Evolutionary conservation across 2,329 filamentous ascomycete genomes (phyloP), one percentile per base, ranked within the genome.

Genomic region (Fusarium sp.): DNA sequence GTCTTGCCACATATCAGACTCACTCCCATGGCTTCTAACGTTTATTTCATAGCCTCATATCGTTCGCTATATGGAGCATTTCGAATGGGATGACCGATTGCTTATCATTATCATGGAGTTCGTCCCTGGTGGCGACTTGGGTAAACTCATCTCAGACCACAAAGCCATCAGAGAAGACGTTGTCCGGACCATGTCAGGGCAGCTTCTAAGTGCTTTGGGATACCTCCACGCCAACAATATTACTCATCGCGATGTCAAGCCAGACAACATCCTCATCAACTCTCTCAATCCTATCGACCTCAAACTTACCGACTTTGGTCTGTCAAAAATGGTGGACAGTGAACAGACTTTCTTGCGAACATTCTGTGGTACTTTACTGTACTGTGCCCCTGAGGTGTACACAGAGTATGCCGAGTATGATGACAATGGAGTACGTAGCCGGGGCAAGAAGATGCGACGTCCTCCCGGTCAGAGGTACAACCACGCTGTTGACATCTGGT

Each of bases 31-130:
- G 16, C 50, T 46, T 27, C 66, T 73, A 48, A 74, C 74, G 56
- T 23, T 21, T 25, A 14, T 28, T 23, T 28, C 23, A 4, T 60
- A 93, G 91, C 88, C 89, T 4, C 95, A 98, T 74, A 94, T 99
- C 73, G 95, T 99, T 43, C 89, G 92, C 69, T 99, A 96, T 76
- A 89, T 97, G 58, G 94, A 97, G 74, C 93, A 96, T 76, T 88
- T 96, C 71, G 94, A 97, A 70, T 90, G 92, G 83, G 88, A 90
- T 46, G 86, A 92, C 41, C 85, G 94, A 77, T 86, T 98, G 7
- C 94, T 98, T 78, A 97, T 99, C 79, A 95, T 98, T 77, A 92
- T 97, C 78, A 99, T 99, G 96, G 96, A 99, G 76, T 97, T 88
- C 72, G 89, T 98, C 16, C 87, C 89, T 9, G 87, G 88, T 30